Conservation (phyloP, 768 basidiomycete genomes). For the Tylopilus balloui region DNA sequence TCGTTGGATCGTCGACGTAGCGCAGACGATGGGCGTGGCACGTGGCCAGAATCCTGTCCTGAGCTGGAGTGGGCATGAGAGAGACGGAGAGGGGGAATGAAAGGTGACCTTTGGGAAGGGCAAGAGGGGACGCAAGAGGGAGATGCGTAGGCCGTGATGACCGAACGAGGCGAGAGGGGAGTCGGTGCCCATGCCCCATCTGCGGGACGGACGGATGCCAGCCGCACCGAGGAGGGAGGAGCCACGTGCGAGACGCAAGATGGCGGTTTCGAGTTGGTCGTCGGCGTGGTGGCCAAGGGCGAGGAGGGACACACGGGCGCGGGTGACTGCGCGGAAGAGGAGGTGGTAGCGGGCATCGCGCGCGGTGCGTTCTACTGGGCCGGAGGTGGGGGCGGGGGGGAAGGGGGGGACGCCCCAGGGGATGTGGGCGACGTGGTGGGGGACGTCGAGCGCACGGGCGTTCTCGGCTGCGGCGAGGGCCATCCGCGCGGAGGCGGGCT, state of each 20-base stretch:
- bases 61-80: background rate
- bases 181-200: slow-evolving; percentile 74
- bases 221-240: slow-evolving; percentile 53
- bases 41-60: slow-evolving; percentile 81
- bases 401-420: slow-evolving; percentile 56
- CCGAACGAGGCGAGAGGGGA: slow-evolving; percentile 41
- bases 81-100: background rate
- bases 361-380: slow-evolving; percentile 51
- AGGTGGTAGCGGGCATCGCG: slow-evolving; percentile 55
- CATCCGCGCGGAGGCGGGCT: slow-evolving; percentile 53
- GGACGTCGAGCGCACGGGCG: slow-evolving; percentile 41
- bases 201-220: slow-evolving; percentile 62
- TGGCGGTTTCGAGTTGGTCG: slow-evolving; percentile 78
- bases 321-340: slow-evolving; percentile 46
- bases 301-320: slow-evolving; percentile 36
- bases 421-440: slow-evolving; percentile 44
- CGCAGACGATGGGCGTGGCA: slow-evolving; percentile 57
- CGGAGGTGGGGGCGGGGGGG: slow-evolving; percentile 42
- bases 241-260: slow-evolving; percentile 63
- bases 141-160: slow-evolving; percentile 55
- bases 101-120: slow-evolving; percentile 58
- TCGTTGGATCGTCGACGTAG: slow-evolving; percentile 66
- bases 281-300: slow-evolving; percentile 77
- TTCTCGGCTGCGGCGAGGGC: slow-evolving; percentile 42
- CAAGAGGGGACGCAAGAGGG: slow-evolving; percentile 71